phyloP scores from a whole-genome alignment of 1,284 basidiomycete genomes.

The Irpex sp. region DNA sequence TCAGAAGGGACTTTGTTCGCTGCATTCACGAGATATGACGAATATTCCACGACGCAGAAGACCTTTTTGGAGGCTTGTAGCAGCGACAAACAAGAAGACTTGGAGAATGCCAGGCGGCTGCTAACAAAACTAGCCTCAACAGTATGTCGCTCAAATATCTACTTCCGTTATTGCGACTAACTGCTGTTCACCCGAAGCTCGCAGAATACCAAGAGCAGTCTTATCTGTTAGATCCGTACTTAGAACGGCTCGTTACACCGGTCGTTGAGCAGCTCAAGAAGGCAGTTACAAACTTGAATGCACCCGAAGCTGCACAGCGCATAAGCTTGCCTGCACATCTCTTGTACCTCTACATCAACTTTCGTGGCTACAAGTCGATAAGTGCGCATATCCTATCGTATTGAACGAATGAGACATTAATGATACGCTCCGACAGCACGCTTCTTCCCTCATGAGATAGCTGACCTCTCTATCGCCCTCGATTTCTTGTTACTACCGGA shows the following conservation, averaged over 20 bases:
- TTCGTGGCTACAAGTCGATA: slow-evolving; percentile 89
- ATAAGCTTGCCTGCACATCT: slow-evolving; percentile 55
- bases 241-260: slow-evolving; percentile 80
- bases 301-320: slow-evolving; percentile 30
- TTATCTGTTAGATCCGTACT: slow-evolving; percentile 91
- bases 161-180: background rate
- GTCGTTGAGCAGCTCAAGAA: slow-evolving; percentile 63
- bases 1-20: background rate
- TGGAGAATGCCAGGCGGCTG: background rate
- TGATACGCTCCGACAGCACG: slow-evolving; percentile 49
- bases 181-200: slow-evolving; percentile 45
- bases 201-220: slow-evolving; percentile 91
- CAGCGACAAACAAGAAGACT: background rate
- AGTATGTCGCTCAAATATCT: slow-evolving; percentile 23
- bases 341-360: slow-evolving; percentile 84
- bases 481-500: slow-evolving; percentile 52
- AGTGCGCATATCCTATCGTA: too few species aligned
- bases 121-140: slow-evolving; percentile 39
- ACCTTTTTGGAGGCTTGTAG: background rate
- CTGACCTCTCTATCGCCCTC: slow-evolving; percentile 75
- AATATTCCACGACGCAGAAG: background rate
- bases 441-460: slow-evolving; percentile 87
- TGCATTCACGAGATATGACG: background rate
- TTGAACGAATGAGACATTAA: background rate
- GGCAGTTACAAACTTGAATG: slow-evolving; percentile 41